Conservation (phyloP, 1,284 basidiomycete species). For the Trametes polyzona region DNA sequence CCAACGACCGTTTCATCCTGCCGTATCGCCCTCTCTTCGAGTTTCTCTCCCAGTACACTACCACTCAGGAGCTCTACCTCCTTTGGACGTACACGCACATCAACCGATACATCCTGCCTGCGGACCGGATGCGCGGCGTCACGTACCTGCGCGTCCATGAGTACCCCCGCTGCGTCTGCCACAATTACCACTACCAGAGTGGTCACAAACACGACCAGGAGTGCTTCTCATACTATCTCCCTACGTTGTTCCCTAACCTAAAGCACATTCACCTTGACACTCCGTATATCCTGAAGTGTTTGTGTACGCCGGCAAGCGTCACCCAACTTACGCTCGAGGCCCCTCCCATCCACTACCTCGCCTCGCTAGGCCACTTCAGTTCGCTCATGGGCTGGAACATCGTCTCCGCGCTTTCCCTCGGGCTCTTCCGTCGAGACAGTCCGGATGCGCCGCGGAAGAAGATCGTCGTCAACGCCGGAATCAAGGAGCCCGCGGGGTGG, state of each 20-base stretch:
- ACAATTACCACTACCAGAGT: conserved; percentile 2
- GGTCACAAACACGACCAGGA: conserved; percentile 2
- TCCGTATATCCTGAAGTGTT: conserved; percentile 17
- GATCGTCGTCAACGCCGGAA: conserved; percentile 19
- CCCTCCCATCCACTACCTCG: conserved; percentile 12
- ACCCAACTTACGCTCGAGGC: conserved; percentile 17
- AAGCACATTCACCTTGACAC: conserved; percentile 21
- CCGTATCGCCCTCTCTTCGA: conserved; percentile 20
- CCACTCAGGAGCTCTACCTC: conserved; percentile 8
- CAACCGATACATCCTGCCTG: conserved; percentile 17
- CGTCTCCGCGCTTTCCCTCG: conserved; percentile 11
- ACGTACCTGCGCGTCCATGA: conserved; percentile 21
- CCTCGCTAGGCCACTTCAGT: conserved; percentile 8
- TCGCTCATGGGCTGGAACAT: conserved; percentile 22
- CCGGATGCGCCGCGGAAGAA: conserved; percentile 10
- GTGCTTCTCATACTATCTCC: conserved; percentile 21
- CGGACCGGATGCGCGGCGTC: conserved; percentile 5
- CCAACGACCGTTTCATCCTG: conserved; percentile 7
- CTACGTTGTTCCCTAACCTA: conserved; percentile 17
- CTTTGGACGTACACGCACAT: conserved; percentile 22
- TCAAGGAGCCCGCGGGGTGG: conserved; percentile 10
- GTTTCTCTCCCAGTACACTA: conserved; percentile 16
- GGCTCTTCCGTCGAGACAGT: conserved; percentile 4
- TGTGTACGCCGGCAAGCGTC: conserved; percentile 2
- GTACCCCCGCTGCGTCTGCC: conserved; percentile 23